Conservation (phyloP, 2,329 filamentous ascomycete species). For the Apiospora saccharicola region DNA sequence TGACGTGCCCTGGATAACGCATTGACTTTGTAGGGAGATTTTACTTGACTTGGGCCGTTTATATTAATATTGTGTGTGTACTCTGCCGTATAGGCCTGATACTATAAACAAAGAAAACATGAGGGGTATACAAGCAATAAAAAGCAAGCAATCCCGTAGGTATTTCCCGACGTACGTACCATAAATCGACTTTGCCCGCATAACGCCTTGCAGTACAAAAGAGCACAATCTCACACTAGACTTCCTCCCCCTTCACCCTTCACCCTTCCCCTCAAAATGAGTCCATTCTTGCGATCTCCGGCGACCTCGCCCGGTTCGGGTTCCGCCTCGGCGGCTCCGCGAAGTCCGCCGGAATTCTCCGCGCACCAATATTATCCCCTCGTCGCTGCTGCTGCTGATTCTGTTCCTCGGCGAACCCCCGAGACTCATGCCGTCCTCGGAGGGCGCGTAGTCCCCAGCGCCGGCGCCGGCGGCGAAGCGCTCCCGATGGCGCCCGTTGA, state of each 20-base stretch:
- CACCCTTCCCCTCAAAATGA: slow-evolving; percentile 1
- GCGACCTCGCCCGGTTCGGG: background rate
- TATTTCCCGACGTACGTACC: background rate
- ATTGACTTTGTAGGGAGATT: background rate
- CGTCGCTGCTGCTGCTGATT: background rate
- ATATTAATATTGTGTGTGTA: background rate
- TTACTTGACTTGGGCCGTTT: background rate
- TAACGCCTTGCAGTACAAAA: slow-evolving; percentile 3
- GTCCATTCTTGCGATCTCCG: background rate
- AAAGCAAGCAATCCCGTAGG: background rate
- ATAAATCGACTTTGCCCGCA: background rate
- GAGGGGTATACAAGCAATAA: background rate
- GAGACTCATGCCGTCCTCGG: slow-evolving; percentile 33
- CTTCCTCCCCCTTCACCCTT: background rate
- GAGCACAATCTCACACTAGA: background rate
- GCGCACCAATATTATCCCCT: background rate
- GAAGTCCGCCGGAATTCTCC: background rate
- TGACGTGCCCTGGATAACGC: no score
- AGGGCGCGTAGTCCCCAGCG: background rate
- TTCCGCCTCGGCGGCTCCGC: slow-evolving; percentile 5
- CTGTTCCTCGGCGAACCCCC: slow-evolving; percentile 28
- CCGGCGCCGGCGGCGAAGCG: background rate
- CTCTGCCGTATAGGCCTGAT: background rate
- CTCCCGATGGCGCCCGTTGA: slow-evolving; percentile 13
- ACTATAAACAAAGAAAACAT: slow-evolving; percentile 5